Base-by-base conservation (phyloP, 495 filamentous ascomycete species). In the Massariosphaeria phaeospora region DNA sequence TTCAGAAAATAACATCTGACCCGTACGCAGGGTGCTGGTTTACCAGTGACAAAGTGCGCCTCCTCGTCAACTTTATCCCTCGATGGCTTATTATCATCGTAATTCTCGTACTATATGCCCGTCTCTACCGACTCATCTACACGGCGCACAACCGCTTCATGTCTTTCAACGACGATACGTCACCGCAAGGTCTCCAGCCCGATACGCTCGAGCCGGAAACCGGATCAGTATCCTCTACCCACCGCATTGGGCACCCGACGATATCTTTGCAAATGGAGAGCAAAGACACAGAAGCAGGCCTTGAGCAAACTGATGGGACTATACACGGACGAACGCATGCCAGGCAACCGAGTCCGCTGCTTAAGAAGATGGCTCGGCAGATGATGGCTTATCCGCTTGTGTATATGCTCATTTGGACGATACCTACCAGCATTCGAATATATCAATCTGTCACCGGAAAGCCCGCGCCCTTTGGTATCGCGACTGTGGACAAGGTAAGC, bases 301-400 rank as follows among this genome's bases (percentile, higher is more conserved):
- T 45, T 13, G 55, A 48, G 52, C 42, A 23, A 26, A 15, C 21
- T 6, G 35, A 11, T 7, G 27, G 34, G n/a, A 34, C 57, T 18
- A 50, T 29, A 2, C 30, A 27, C 0, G 45, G 51, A 1, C 41
- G 9, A 10, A 63, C 42, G n/a, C 48, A 58, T 18, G 21, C 17
- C 12, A 15, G 54, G 11, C 33, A 26, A 25, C 59, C 54, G 17
- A 58, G 42, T 18, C 55, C 54, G 20, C 56, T 53, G 27, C 44
- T 72, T 21, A 72, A 71, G 50, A 66, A 50, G 59, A 65, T 72
- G 51, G 34, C 71, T 4, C 65, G 68, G 12, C 66, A 72, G 36
- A 75, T 75, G 72, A 69, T 75, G 62, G 52, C 62, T 18, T 75
- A 75, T 44, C 72, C 71, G 8, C 52, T 73, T 0, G 66, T 71